Evolutionary conservation across 192 early-diverging fungal species (phyloP), one percentile per base, ranked within the genome.

Genomic region (Umbelopsis sp.): DNA sequence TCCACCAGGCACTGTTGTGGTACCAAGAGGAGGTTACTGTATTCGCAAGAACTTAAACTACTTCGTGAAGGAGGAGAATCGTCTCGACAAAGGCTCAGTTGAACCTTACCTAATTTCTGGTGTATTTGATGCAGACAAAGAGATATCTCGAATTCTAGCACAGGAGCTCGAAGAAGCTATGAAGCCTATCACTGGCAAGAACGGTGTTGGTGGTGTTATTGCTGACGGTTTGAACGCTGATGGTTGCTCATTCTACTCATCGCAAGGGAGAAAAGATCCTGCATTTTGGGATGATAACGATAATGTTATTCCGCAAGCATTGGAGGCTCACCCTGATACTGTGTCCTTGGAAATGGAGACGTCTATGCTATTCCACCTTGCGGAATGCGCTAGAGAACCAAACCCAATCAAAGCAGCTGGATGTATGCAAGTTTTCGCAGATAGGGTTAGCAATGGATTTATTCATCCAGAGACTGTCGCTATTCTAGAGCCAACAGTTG

Each of bases 331-430:
- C 66, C 90, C 90, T 52, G 72, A 75, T 34, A 85, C 83, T 9
- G 68, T 84, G 26, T 82, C 82, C 0, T 73, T 97, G 26, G 95
- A 97, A 75, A 97, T 97, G 96, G 95, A 97, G 81, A 88, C 87
- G 0, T 92, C 88, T 68, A 90, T 89, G 83, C 71, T 98, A 59
- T 91, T 92, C 77, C 96, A 96, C 71, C 70, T 96, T 43, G 95
- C 94, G 25, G 71, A 79, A 49, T 83, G 83, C 41, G 76, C 84
- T 24, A 67, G 65, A 5, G 43, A 66, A 16, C 70, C 78, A 0
- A 73, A 77, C 36, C 84, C 85, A 1, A 88, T 97, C 52, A 83
- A 83, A 0, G 91, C 95, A 3, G 89, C 92, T 32, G 92, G 88
- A 25, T 91, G 89, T 16, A 86, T 94, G 68, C 89, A 94, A 82